phyloP scores from a whole-genome alignment of 2,329 filamentous ascomycete species.

The Fusarium tanahbumbuense region DNA sequence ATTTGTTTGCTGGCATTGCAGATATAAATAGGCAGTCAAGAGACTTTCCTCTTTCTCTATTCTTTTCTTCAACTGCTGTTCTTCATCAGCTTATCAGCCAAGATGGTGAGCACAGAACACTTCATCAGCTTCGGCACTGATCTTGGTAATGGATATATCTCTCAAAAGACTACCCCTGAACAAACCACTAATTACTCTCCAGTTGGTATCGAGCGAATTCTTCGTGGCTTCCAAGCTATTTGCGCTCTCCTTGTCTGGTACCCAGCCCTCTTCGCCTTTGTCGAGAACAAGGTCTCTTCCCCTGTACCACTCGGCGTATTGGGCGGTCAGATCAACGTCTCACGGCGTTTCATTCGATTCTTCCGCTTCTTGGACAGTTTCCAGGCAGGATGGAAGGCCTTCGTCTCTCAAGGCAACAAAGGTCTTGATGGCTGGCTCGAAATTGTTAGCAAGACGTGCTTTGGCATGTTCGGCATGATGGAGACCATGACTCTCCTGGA shows the following conservation, averaged over 20 bases:
- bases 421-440: slow-evolving; percentile 61
- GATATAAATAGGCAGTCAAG: not conserved
- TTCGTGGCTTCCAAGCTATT: slow-evolving; percentile 67
- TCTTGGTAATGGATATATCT: slow-evolving; percentile 52
- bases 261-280: slow-evolving; percentile 54
- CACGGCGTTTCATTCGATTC: slow-evolving; percentile 73
- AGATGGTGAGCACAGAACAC: slow-evolving; percentile 48
- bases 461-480: slow-evolving; percentile 74
- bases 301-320: slow-evolving; percentile 52
- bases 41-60: not conserved
- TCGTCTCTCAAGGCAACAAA: slow-evolving; percentile 45
- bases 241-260: slow-evolving; percentile 61
- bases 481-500: slow-evolving; percentile 73
- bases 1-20: slow-evolving; percentile 33
- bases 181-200: slow-evolving; percentile 20
- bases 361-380: slow-evolving; percentile 76
- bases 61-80: not conserved
- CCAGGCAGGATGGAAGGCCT: slow-evolving; percentile 60
- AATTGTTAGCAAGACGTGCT: slow-evolving; percentile 66
- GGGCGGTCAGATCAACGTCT: slow-evolving; percentile 58
- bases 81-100: not conserved
- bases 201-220: slow-evolving; percentile 71
- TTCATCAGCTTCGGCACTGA: slow-evolving; percentile 61
- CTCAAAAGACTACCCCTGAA: slow-evolving; percentile 16
- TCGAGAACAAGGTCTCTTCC: slow-evolving; percentile 49